Percentiles rank a stretch among this genome's conserved stretches.
phyloP scores from a whole-genome alignment of 345 rosid genomes.

The Excoecaria cochinchinensis region DNA sequence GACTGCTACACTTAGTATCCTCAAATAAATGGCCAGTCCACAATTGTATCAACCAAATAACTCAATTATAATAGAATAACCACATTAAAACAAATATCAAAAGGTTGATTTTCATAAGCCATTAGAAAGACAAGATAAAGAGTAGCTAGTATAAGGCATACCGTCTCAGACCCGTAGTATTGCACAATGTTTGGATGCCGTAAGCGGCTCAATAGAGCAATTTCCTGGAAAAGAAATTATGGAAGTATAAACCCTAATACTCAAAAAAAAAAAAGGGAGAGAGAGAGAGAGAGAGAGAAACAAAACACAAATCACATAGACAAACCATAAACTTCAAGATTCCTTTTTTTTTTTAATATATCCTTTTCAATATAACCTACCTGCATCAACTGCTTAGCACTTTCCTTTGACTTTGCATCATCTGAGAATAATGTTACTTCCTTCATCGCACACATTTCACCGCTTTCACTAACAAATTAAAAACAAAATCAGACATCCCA shows the following conservation, averaged over 20 bases:
- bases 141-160: conserved; percentile 23
- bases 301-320: not conserved
- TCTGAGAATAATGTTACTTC: conserved; percentile 79
- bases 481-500: not conserved
- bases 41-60: not conserved
- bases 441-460: conserved; percentile 91
- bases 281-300: not conserved
- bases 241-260: not conserved
- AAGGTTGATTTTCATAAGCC: not conserved
- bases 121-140: not conserved
- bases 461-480: conserved; percentile 53
- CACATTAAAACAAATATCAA: not conserved
- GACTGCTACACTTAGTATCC: not conserved
- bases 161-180: conserved; percentile 70
- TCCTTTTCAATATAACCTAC: not conserved
- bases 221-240: conserved; percentile 48
- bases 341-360: not conserved
- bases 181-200: conserved; percentile 73
- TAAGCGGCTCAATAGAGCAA: conserved; percentile 58
- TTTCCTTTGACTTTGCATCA: conserved; percentile 76
- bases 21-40: not conserved
- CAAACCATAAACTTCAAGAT: not conserved
- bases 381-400: conserved; percentile 60
- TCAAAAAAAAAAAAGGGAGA: not conserved
- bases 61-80: not conserved